Base-by-base conservation (phyloP, 805 yeast species). In the Teunomyces atbi region DNA sequence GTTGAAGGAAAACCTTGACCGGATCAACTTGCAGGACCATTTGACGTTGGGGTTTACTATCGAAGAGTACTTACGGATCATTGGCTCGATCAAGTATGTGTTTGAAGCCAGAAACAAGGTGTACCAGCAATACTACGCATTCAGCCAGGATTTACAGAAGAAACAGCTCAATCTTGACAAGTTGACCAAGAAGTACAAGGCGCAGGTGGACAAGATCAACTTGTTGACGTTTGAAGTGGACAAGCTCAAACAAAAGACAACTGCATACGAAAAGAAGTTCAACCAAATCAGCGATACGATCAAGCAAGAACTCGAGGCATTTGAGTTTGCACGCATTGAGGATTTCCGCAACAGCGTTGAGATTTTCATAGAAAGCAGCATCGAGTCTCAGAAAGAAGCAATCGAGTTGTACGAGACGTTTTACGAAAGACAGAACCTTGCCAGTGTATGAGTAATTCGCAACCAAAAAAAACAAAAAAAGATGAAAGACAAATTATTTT, bases 291-390 rank as follows among this genome's bases (percentile, higher is more conserved):
- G 86, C 43, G 77, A 73, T 13, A 79, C 77, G 3, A 87, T 92
- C 45, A 85, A 81, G 59, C 62, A 64, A 34, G 96, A 94, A 56
- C 66, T 92, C 21, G 76, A 71, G 13, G 71, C 65, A 29, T 89
- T 91, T 60, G 96, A 89, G 60, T 69, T 73, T 37, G 92, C 86
- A 47, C 86, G 84, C 56, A 77, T 89, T 29, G 82, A 79, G 32
- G 98, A 91, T 57, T 89, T 92, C 66, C 79, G 96, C 60, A 87
- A 87, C 58, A 80, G 90, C 51, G 87, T 92, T 44, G 99, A 94
- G 65, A 84, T 92, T 10, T 91, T 83, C 58, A 78, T 95, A 61
- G 98, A 94, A 64, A 82, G 94, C 44, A 79, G 94, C 19, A 86
- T 91, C 45, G 99, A 94, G 66, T 77, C 90, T 27, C 99, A 94